Evolutionary conservation across 306 rosid genomes (phyloP), one percentile per base, ranked within the genome.

Genomic region (Cotoneaster glaucophyllus): DNA sequence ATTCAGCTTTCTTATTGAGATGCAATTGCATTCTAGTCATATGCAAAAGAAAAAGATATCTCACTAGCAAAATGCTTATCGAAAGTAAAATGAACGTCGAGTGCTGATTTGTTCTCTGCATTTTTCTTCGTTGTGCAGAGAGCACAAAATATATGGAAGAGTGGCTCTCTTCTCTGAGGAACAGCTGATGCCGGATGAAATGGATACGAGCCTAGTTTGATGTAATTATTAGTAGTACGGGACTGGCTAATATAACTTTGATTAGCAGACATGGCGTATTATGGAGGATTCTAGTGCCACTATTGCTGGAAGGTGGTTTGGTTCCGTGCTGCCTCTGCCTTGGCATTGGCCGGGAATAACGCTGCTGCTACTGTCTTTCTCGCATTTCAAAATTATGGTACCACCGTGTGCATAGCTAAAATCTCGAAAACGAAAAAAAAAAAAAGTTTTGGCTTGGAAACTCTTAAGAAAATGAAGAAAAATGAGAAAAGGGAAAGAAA

Each of bases 131-230:
- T 18, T 78, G 15, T 83, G 85, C 97, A 95, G 99, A 86, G 65
- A 85, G 90, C 93, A 89, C 82, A 83, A 90, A 85, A 70, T 86
- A 80, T 76, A 89, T 92, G 90, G 92, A 95, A 84, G 86, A 88
- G 77, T 89, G 90, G 92, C 92, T 92, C 67, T 86, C 97, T 62
- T 79, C 97, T 77, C 88, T 95, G 48, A 78, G 84, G 78, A 95
- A 81, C 76, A 79, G 86, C 85, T 94, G 89, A 90, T 45, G 74
- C 70, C 34, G 73, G 65, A 25, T 41, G 41, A 25, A 34, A 58
- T 58, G 11, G 11, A 25, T 37, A 31, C 61, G 24, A 31, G 75
- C 54, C 67, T 58, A 9, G 76, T 24, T 39, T 39, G 67, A 39
- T 39, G 41, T 18, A 24, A 8, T 61, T 73, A 41, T 4, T 59